Base-by-base conservation (phyloP, 352 stramenopile species). In the Phytopythium aichiense region DNA sequence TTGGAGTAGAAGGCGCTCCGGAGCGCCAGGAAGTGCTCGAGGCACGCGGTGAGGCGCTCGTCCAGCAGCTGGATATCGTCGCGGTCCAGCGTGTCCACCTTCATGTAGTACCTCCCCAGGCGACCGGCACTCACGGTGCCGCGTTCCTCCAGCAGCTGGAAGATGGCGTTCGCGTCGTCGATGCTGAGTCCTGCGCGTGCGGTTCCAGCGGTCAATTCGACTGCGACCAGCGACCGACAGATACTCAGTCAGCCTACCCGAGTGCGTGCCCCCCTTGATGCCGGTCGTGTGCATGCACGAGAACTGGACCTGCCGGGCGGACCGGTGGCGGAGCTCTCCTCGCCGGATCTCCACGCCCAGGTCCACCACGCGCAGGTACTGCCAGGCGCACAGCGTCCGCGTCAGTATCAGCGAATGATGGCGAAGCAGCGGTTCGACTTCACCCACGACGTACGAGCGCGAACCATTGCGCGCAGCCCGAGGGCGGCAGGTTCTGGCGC, bases 301-400 rank as follows among this genome's bases (percentile, higher is more conserved):
- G 60, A 79, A 78, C 33, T 33, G 49, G 42, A 82, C 72, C 3
- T 49, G 28, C 23, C 70, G 58, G 9, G 38, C 33, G 4, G 79
- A 77, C 2, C 74, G 69, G 57, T 93, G 84, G 31, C 84, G 79
- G 51, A 87, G 69, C 64, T 94, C 84, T 6, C 82, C 84, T 12
- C 84, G 80, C n/a, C 84, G 82, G 45, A 92, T 79, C 67, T 91
- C 69, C 6, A 94, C 71, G 8, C 70, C 73, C 7, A 92, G 30
- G 40, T 94, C 84, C 35, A 85, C 65, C 37, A 88, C 67, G 16
- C 82, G 82, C 25, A 94, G 58, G 58, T 89, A 94, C 81, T 88
- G 51, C 12, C 9, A 50, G n/a, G 16, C 11, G 23, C 20, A 1
- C 23, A 64, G 4, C 13, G 13, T 45, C 7, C 64, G 20, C 25